These are phyloP conservation scores for Russula ochroleuca DNA, from an alignment of 768 basidiomycete species.

Conservation along the genomic window DNA sequence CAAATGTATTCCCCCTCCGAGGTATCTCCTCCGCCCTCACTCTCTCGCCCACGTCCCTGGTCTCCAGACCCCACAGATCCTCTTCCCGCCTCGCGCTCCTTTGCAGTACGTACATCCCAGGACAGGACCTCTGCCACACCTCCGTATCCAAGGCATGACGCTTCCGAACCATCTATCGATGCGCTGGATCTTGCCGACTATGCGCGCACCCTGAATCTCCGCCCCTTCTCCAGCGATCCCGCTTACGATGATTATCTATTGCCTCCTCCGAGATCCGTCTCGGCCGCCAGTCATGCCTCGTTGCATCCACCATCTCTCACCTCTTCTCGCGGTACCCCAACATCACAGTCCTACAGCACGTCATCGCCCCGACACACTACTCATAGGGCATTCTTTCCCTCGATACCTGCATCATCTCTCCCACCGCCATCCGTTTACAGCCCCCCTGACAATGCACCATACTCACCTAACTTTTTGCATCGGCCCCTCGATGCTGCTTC, in stretches of 20 bases:
- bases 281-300: constrained; percentile 28
- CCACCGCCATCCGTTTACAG: constrained; percentile 2
- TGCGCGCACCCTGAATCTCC: constrained; percentile 37
- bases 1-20: constrained; percentile 47
- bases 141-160: constrained; percentile 37
- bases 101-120: constrained; percentile 28
- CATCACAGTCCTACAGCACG: constrained; percentile 35
- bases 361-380: constrained; percentile 26
- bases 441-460: not conserved
- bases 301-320: constrained; percentile 36
- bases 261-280: constrained; percentile 24
- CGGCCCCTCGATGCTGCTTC: constrained; percentile 13
- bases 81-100: constrained; percentile 34
- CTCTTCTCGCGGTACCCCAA: constrained; percentile 27
- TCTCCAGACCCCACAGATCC: constrained; percentile 56
- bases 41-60: constrained; percentile 56
- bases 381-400: constrained; percentile 48
- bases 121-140: constrained; percentile 27
- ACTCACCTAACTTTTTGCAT: constrained; percentile 3
- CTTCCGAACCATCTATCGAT: constrained; percentile 63
- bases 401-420: constrained; percentile 33
- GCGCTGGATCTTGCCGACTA: constrained; percentile 73
- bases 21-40: constrained; percentile 47
- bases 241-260: constrained; percentile 35
- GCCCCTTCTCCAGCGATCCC: constrained; percentile 27